These are phyloP conservation scores for Debaryomyces robertsiae DNA, from an alignment of 1,139 yeast genomes.

Conservation along the genomic window DNA sequence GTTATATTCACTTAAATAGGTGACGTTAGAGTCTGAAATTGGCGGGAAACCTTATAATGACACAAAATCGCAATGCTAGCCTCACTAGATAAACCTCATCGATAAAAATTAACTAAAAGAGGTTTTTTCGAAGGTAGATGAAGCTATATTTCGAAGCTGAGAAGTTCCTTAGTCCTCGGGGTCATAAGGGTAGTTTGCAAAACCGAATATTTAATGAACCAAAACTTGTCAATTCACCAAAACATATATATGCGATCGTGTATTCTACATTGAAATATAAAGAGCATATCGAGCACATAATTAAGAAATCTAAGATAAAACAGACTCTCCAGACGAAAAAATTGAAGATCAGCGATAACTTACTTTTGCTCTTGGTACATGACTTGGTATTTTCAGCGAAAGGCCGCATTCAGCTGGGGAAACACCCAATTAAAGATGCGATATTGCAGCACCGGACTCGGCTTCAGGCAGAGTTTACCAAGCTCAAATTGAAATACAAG, in stretches of 20 bases:
- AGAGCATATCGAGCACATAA: constrained; percentile 59
- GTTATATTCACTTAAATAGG: background rate
- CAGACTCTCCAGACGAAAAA: constrained; percentile 35
- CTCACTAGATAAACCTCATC: constrained; percentile 5
- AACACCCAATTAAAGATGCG: constrained; percentile 83
- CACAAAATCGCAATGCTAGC: constrained; percentile 5
- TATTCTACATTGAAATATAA: constrained; percentile 73
- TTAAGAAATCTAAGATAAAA: constrained; percentile 68
- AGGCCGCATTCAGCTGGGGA: constrained; percentile 88
- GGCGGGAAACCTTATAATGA: background rate
- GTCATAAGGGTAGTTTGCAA: constrained; percentile 53
- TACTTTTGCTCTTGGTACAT: constrained; percentile 71
- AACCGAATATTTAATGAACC: constrained; percentile 62
- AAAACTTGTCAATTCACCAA: constrained; percentile 52
- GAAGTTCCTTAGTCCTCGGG: constrained; percentile 37
- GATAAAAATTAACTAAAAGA: constrained; percentile 7
- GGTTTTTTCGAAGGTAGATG: too few relatives aligned
- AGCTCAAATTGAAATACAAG: constrained; percentile 69
- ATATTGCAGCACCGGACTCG: constrained; percentile 77
- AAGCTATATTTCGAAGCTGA: constrained; percentile 67
- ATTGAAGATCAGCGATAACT: constrained; percentile 43
- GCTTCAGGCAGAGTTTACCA: constrained; percentile 77
- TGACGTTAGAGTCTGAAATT: background rate
- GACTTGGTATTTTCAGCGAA: constrained; percentile 75
- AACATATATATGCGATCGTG: constrained; percentile 83